Conservation (phyloP, 495 filamentous ascomycete genomes). For the Talaromyces thailandensis region DNA sequence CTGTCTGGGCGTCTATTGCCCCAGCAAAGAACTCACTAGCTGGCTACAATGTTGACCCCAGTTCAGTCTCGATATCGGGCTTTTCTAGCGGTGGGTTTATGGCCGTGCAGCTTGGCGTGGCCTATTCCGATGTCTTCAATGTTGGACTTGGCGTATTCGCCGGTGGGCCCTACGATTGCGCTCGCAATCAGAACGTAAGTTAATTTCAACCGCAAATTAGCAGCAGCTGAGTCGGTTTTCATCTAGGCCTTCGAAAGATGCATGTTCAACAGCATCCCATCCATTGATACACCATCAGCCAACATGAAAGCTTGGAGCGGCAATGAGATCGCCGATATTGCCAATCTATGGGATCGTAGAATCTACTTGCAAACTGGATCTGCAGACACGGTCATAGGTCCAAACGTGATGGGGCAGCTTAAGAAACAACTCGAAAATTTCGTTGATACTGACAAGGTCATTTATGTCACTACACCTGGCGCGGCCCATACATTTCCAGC, state of each 20-base stretch:
- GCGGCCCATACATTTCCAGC: not conserved
- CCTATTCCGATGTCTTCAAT: not conserved
- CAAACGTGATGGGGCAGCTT: not conserved
- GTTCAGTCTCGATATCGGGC: not conserved
- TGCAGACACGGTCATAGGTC: not conserved
- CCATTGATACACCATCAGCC: not conserved
- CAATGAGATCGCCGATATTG: not conserved
- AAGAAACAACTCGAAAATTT: not conserved
- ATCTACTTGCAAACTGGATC: not conserved
- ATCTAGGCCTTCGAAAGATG: not conserved
- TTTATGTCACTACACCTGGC: not conserved
- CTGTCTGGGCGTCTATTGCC: not conserved
- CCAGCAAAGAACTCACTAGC: not conserved
- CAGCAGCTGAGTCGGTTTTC: not conserved
- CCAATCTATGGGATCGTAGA: not conserved
- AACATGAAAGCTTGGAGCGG: not conserved
- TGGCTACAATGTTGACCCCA: not conserved
- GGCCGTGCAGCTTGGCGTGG: not conserved
- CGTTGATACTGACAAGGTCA: not conserved
- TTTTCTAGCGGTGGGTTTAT: slow-evolving; percentile 1
- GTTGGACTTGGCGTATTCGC: not conserved
- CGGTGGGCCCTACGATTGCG: not conserved
- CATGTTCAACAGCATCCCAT: not conserved
- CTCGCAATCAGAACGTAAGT: not conserved
- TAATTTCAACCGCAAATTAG: not conserved